Evolutionary conservation across 805 yeast genomes (phyloP).

Genomic region (Metschnikowia borealis): DNA sequence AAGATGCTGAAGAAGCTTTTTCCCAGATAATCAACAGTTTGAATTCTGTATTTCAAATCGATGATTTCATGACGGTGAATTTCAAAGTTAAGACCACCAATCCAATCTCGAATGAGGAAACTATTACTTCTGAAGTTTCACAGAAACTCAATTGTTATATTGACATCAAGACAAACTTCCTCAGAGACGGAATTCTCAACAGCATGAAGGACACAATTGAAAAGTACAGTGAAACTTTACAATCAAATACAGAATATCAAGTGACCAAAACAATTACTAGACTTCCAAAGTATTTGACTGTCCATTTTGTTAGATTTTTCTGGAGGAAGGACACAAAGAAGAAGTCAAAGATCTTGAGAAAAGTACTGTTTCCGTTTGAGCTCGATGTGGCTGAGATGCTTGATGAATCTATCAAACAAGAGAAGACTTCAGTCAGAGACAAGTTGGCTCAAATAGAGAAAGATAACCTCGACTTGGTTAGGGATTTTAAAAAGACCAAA

Average conservation of each 20-base stretch:
- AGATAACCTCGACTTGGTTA: constrained; percentile 63
- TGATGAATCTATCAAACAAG: constrained; percentile 67
- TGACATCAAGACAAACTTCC: constrained; percentile 75
- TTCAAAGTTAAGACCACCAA: constrained; percentile 65
- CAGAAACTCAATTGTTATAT: constrained; percentile 87
- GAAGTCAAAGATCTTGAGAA: constrained; percentile 90
- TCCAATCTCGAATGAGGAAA: constrained; percentile 41
- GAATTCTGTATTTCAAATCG: constrained; percentile 45
- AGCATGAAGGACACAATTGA: constrained; percentile 75
- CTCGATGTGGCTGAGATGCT: constrained; percentile 83
- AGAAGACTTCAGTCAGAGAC: constrained; percentile 71
- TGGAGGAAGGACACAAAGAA: constrained; percentile 92
- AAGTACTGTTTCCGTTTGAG: constrained; percentile 92
- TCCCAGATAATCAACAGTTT: constrained; percentile 67
- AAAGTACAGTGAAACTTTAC: constrained; percentile 69
- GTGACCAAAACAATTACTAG: constrained; percentile 59
- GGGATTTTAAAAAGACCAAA: constrained; percentile 65
- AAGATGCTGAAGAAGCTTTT: constrained; percentile 96
- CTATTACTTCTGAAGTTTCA: constrained; percentile 44
- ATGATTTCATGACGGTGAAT: constrained; percentile 58
- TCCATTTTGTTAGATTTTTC: constrained; percentile 90
- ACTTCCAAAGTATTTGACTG: constrained; percentile 82
- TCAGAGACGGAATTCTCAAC: constrained; percentile 76
- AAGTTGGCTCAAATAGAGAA: constrained; percentile 72
- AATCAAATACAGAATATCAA: constrained; percentile 66